These are phyloP conservation scores for Polysphondylium violaceum DNA, from an alignment of 78 protist genomes.

Conservation along the genomic window DNA sequence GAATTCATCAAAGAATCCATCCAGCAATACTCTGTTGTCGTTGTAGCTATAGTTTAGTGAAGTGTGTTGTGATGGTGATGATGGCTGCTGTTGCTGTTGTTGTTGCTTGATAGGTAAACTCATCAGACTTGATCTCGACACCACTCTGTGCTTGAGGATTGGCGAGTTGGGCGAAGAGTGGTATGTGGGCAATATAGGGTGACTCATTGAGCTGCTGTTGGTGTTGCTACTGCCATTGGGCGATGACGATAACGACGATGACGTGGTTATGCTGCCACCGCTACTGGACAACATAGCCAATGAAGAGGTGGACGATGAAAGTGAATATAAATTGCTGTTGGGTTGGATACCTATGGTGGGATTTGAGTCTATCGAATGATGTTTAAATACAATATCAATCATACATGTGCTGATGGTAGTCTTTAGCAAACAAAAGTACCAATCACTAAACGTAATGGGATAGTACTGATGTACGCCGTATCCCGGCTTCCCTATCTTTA, in stretches of 20 bases:
- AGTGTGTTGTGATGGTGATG: not conserved
- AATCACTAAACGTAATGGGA: conserved; percentile 63
- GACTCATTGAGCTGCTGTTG: not conserved
- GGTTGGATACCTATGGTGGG: not conserved
- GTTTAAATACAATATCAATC: conserved; percentile 17
- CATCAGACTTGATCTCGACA: not conserved
- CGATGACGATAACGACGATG: not conserved
- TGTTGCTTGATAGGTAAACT: not conserved
- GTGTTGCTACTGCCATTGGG: not conserved
- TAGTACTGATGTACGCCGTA: conserved; percentile 51
- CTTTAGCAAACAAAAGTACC: conserved; percentile 44
- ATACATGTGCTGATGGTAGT: conserved; percentile 25
- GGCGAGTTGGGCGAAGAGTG: not conserved
- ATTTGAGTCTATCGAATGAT: conserved; percentile 23
- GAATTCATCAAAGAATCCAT: conserved; percentile 15
- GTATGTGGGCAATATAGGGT: not conserved
- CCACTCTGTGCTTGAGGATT: not conserved
- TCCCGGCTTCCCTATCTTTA: conserved; percentile 33
- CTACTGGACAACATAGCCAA: too few species aligned
- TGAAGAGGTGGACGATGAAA: too few species aligned
- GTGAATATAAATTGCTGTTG: too few species aligned
- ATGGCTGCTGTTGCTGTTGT: not conserved
- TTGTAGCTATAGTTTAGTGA: not conserved
- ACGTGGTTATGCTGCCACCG: not conserved
- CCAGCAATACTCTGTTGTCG: not conserved